Evolutionary conservation across 129 eudicot species (phyloP), one percentile per base, ranked within the genome.

Genomic region (Pulicaria dysenterica): DNA sequence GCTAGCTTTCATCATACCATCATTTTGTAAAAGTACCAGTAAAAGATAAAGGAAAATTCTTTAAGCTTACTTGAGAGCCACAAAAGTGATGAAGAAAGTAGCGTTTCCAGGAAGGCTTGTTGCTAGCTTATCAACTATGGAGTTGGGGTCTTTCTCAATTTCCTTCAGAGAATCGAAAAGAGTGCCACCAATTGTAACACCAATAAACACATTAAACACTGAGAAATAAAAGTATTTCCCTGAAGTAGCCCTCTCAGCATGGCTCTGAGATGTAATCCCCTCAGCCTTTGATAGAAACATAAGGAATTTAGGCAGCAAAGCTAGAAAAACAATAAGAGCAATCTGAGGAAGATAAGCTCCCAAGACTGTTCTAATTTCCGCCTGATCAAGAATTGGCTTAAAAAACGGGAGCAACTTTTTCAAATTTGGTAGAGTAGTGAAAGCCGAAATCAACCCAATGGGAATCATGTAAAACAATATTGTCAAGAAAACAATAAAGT

Each of bases 291-390:
- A 86, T 47, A 94, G 63, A 70, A 87, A 90, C 88, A 90, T 31
- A 15, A 94, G 88, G 51, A 90, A 83, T 53, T 66, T 84, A 1
- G 99, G 99, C 80, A 94, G 73, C 78, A 94, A 46, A 19, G 99
- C 97, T 67, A 94, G 64, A 64, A 94, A 94, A 12, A 90, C 41
- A 9, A 94, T 86, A 64, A 94, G 91, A 14, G 97, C 96, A 65
- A 94, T 54, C 78, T 94, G 99, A 50, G 99, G 99, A 39, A 94
- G 84, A 76, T 73, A 94, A 12, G 99, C 99, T 70, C 85, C 89
- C 58, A 94, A 76, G 4, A 88, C 91, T 14, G 97, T 90, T 74
- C 69, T 84, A 37, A 94, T 15, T 1, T 43, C 64, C 1, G 1
- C 47, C 42, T 57, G 54, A 45, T 88, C 78, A 3, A 94, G 77